Base-by-base conservation (phyloP, 805 yeast species). In the Hermanozyma aechmeae region DNA sequence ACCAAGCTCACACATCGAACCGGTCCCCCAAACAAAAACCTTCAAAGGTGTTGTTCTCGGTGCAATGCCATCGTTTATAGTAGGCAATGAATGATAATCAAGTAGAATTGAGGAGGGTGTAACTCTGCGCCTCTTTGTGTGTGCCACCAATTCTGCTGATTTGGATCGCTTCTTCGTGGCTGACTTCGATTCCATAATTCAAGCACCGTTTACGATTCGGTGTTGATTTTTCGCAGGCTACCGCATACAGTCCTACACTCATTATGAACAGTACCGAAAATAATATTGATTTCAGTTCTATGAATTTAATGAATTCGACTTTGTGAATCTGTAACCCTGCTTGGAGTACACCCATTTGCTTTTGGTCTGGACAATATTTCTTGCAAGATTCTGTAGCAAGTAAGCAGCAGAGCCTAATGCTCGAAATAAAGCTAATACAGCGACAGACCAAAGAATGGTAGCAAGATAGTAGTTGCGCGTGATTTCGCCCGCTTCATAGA, bases 1-100 rank as follows among this genome's bases (percentile, higher is more conserved):
- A 2, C 99, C 99, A 16, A 92, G 66, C 52, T 92, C 98, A 62
- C 96, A 86, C 92, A 92, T 89, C 1, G 95, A 78, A 2, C 98
- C 98, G 2, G 93, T 73, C 23, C 99, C 99, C 81, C 94, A 92
- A 21, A 84, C 93, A 50, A 82, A 89, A 3, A 92, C 65, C 47
- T 86, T 92, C 30, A 89, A 58, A 13, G 71, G 67, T 15, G 61
- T 57, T 2, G 63, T 40, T 38, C 62, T 70, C 3, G 53, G 44
- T 1, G 38, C 32, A 11, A 68, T 67, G 15, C 46, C 38, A 21
- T 41, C 46, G 45, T 72, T 73, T 37, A 73, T 53, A 17, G 63
- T 50, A 7, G 72, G 68, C 34, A 70, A 50, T 32, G 44, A 55
- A 15, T 71, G 59, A 27, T 72, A 69, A 3, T 73, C 70, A 36